These are phyloP conservation scores for Haplosporangium sp. DNA, from an alignment of 371 early-diverging fungal genomes.

Conservation along the genomic window DNA sequence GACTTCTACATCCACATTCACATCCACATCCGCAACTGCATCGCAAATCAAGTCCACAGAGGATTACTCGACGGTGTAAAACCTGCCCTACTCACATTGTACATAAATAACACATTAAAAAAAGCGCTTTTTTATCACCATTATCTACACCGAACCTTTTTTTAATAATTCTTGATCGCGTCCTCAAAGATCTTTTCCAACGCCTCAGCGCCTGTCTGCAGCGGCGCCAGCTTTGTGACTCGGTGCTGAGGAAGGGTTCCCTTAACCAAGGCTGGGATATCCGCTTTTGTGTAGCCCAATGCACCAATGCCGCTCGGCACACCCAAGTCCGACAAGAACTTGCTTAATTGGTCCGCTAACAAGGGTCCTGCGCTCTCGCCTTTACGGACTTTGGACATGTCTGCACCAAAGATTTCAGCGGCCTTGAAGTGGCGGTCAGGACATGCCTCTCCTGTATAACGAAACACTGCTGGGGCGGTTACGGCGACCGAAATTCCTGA, in stretches of 20 bases:
- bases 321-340: conserved; percentile 78
- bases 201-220: conserved; percentile 76
- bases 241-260: conserved; percentile 93
- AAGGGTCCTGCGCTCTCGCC: conserved; percentile 81
- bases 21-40: too few relatives aligned
- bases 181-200: conserved; percentile 76
- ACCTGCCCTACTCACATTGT: too few relatives aligned
- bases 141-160: not conserved
- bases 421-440: conserved; percentile 90
- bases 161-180: conserved; percentile 73
- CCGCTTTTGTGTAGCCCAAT: conserved; percentile 78
- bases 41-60: too few relatives aligned
- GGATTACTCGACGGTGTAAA: too few relatives aligned
- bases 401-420: conserved; percentile 79
- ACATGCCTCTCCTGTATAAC: conserved; percentile 81
- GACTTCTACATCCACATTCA: too few relatives aligned
- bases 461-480: conserved; percentile 90
- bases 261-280: conserved; percentile 81
- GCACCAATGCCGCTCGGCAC: conserved; percentile 89
- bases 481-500: conserved; percentile 92
- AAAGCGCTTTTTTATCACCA: conserved; percentile 1
- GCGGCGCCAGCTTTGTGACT: conserved; percentile 90
- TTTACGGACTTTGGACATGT: conserved; percentile 59
- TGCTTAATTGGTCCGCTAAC: conserved; percentile 81
- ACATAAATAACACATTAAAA: too few relatives aligned